Evolutionary conservation across 257 asterid species (phyloP), one percentile per base, ranked within the genome.

Genomic region (Nicotiana attenuata): DNA sequence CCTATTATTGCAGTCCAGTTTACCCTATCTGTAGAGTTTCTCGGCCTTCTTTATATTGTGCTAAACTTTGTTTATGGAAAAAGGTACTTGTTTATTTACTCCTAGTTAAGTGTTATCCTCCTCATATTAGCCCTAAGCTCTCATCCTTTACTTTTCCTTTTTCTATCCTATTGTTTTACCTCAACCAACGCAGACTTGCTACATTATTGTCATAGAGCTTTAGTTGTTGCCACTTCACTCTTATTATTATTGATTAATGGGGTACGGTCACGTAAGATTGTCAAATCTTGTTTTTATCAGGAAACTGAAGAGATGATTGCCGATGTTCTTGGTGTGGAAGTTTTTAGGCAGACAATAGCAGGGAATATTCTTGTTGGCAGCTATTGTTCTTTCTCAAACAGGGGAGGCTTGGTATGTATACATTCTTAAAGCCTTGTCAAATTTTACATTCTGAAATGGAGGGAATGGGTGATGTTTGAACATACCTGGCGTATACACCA

Each of bases 281-380:
- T 16, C 3, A 57, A 3, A 26, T 56, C 24, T 31, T 16, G 3
- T 67, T 56, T 66, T 76, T 55, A 10, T 80, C 87, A 95, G 99
- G 99, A 93, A 85, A 95, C 99, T 5, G 99, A 95, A 88, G 98
- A 95, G 85, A 35, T 95, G 90, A 92, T 95, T 79, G 94, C 96
- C 17, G 99, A 95, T 90, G 92, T 90, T 81, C 97, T 95, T 4
- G 99, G 98, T 31, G 99, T 95, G 5, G 99, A 95, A 87, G 99
- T 95, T 79, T 95, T 93, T 85, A 87, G 96, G 78, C 97, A 93
- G 85, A 93, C 97, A 5, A 84, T 95, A 65, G 99, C 97, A 35
- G 97, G 97, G 38, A 93, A 95, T 81, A 91, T 93, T 69, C 92
- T 93, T 20, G 98, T 95, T 41, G 99, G 99, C 55, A 95, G 94